phyloP scores from a whole-genome alignment of 2,329 filamentous ascomycete species.

The Pseudogymnoascus sp. region DNA sequence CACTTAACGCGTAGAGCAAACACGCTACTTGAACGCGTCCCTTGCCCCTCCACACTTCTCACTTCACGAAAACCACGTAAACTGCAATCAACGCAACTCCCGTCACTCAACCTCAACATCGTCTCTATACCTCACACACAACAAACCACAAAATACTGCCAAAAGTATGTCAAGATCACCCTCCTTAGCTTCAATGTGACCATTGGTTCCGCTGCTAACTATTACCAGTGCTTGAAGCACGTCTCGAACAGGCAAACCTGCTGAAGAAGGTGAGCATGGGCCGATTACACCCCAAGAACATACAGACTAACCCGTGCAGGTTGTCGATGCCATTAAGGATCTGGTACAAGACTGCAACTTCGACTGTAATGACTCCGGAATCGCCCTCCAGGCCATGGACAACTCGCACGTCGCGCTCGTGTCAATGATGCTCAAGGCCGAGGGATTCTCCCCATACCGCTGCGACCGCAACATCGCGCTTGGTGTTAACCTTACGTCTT shows the following conservation, averaged over 20 bases:
- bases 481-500: conserved; percentile 89
- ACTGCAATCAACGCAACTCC: conserved; percentile 1
- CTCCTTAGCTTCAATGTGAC: neutral
- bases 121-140: conserved; percentile 1
- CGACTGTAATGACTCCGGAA: conserved; percentile 99
- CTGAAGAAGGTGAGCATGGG: conserved; percentile 73
- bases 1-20: conserved; percentile 9
- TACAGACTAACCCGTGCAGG: conserved; percentile 42
- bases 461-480: conserved; percentile 99
- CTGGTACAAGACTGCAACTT: conserved; percentile 99
- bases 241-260: conserved; percentile 84
- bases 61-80: conserved; percentile 5
- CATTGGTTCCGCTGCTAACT: neutral
- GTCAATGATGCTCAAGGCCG: conserved; percentile 96
- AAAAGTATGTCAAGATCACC: conserved; percentile 6
- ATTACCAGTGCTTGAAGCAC: conserved; percentile 75
- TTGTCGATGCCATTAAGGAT: conserved; percentile 98
- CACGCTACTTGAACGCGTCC: conserved; percentile 9
- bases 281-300: neutral
- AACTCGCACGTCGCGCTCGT: conserved; percentile 99
- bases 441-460: conserved; percentile 88
- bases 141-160: conserved; percentile 2
- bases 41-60: conserved; percentile 3
- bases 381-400: conserved; percentile 98
- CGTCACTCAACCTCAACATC: conserved; percentile 1